Conservation (phyloP, 2,329 filamentous ascomycete species). For the Diaporthe amygdali region DNA sequence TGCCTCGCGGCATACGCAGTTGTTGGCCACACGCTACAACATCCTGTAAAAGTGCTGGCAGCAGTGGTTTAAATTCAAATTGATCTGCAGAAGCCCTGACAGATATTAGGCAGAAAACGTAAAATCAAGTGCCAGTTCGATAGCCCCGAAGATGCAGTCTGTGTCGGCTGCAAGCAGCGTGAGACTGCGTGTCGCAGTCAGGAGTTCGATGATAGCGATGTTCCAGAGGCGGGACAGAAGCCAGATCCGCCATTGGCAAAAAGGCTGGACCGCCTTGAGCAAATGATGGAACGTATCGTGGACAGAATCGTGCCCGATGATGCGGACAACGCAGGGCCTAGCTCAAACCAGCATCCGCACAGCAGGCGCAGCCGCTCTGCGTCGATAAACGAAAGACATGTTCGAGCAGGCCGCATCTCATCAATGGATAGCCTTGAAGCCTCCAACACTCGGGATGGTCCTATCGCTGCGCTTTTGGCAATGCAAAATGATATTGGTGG, state of each 20-base stretch:
- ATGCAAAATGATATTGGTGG: constrained; percentile 27
- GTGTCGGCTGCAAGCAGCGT: constrained; percentile 49
- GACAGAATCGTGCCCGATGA: constrained; percentile 39
- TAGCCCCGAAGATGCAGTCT: constrained; percentile 43
- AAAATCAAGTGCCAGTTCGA: constrained; percentile 55
- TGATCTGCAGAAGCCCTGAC: neutral
- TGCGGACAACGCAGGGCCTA: neutral
- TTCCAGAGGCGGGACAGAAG: constrained; percentile 28
- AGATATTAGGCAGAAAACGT: constrained; percentile 42
- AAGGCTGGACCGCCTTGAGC: constrained; percentile 51
- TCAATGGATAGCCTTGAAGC: constrained; percentile 34
- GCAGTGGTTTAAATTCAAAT: neutral
- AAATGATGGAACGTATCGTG: constrained; percentile 51
- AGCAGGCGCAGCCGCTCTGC: constrained; percentile 28
- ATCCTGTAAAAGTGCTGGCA: neutral
- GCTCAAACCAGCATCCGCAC: constrained; percentile 15
- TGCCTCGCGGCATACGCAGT: neutral
- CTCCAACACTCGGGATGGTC: constrained; percentile 35
- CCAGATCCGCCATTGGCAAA: constrained; percentile 47
- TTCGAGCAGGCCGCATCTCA: constrained; percentile 30
- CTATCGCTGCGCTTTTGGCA: constrained; percentile 35
- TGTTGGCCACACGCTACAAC: neutral
- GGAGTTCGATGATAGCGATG: constrained; percentile 45
- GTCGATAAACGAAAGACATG: constrained; percentile 21
- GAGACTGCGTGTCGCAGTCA: constrained; percentile 49